Evolutionary conservation across 1,284 basidiomycete genomes (phyloP), one percentile per base, ranked within the genome.

Genomic region (Pseudozyma hubeiensis): DNA sequence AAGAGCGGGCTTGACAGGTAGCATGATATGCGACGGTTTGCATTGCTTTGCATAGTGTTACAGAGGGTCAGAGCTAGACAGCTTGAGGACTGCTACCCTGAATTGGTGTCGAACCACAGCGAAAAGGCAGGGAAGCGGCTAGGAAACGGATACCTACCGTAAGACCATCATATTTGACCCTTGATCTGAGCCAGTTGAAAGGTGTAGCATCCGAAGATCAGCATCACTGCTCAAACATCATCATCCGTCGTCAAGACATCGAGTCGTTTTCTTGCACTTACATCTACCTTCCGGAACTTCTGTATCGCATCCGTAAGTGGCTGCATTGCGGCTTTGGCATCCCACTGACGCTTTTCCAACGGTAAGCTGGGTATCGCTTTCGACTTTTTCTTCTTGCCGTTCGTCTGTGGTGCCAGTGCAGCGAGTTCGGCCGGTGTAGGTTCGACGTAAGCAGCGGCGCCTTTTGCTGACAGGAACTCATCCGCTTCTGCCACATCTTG

Each of bases 391-490:
- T 70, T 65, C 55, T 65, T 66, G 16, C 56, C 58, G 46, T 46
- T 53, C 33, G 31, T 29, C 17, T 24, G 56, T 11, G 41, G 51
- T 30, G 53, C 53, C 14, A 57, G 16, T 11, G 74, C 65, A 1
- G 66, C 74, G 24, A 77, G 19, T 33, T 81, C 71, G 5, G 74
- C 70, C 1, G 75, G 72, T 24, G 75, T 77, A 43, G 80, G 68
- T 37, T 83, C 80, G 53, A 88, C 88, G 86, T 91, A 97, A 65
- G 88, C 86, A 24, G 89, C 90, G 6, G 90, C 91, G 45, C 89
- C 86, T 85, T 94, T 91, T 53, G 89, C 86, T 63, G 85, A 83
- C 30, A 99, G 87, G 85, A 97, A 98, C 53, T 88, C 86, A 79
- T 89, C 87, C 9, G 91, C 87, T 50, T 90, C 89, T 51, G 88